A percentile compares a stretch with the other conserved stretches of the same genome.
Evolutionary conservation across 495 filamentous ascomycete genomes (phyloP).

Genomic region (Amniculicola lignicola): DNA sequence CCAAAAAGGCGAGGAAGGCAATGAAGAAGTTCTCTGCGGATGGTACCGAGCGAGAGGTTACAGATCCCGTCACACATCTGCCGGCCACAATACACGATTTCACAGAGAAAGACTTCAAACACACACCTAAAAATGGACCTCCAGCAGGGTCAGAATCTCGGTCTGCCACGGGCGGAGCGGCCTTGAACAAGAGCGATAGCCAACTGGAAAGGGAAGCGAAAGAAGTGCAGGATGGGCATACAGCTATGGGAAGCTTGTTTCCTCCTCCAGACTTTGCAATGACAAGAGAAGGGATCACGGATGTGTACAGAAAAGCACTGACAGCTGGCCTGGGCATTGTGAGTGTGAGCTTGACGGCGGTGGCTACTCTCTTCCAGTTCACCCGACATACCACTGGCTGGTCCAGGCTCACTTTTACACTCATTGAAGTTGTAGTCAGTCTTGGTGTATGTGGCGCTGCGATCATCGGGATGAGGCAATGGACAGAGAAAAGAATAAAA

Average conservation of each 20-base stretch:
- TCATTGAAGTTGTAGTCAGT: conserved; percentile 16
- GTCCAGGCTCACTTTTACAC: conserved; percentile 22
- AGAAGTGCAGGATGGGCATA: conserved; percentile 48
- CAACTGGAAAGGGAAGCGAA: conserved; percentile 48
- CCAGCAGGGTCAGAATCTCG: conserved; percentile 43
- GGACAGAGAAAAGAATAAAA: conserved; percentile 52
- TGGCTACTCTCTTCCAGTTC: conserved; percentile 26
- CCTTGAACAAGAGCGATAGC: conserved; percentile 46
- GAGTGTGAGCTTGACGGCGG: conserved; percentile 30
- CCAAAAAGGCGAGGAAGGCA: conserved; percentile 57
- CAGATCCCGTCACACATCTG: conserved; percentile 68
- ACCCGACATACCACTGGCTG: conserved; percentile 23
- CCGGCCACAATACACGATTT: conserved; percentile 63
- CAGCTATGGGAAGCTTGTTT: conserved; percentile 56
- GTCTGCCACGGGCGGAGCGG: conserved; percentile 49
- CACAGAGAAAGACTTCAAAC: conserved; percentile 56
- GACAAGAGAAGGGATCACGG: conserved; percentile 48
- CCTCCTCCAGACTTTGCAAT: conserved; percentile 58
- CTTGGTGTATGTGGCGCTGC: conserved; percentile 38
- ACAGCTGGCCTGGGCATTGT: conserved; percentile 43
- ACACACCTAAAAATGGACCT: conserved; percentile 54
- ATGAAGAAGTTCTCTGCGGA: conserved; percentile 50
- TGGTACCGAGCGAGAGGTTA: conserved; percentile 58
- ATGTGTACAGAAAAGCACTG: conserved; percentile 48
- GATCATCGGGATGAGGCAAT: conserved; percentile 49